A percentile compares a stretch with the other conserved stretches of the same genome.
Evolutionary conservation across 768 basidiomycete species (phyloP).

Genomic region (Rhodosporidiobolus odoratus): DNA sequence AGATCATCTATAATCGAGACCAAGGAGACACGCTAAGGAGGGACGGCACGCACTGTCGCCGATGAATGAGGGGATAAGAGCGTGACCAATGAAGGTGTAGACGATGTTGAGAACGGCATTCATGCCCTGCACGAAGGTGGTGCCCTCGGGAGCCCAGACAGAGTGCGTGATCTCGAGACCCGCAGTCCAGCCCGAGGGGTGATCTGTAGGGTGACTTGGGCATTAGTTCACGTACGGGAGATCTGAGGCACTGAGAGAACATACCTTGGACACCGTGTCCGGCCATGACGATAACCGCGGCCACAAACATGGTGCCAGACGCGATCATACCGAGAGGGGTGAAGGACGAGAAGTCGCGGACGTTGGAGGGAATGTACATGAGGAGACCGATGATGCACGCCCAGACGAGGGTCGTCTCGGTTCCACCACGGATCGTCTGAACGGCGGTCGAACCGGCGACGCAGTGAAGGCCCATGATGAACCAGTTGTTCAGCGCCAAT

Average conservation of each 20-base stretch:
- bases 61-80: conserved; percentile 38
- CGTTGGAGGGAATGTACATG: conserved; percentile 38
- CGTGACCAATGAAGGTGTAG: conserved; percentile 28
- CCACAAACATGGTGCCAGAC: conserved; percentile 53
- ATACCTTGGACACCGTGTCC: conserved; percentile 38
- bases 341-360: conserved; percentile 52
- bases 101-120: conserved; percentile 40
- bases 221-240: neutral
- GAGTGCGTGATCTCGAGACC: conserved; percentile 16
- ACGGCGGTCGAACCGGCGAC: conserved; percentile 52
- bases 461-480: conserved; percentile 54
- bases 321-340: conserved; percentile 45
- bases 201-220: conserved; percentile 46
- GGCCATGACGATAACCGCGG: conserved; percentile 51
- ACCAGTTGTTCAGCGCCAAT: conserved; percentile 44
- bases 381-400: conserved; percentile 41
- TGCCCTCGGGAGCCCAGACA: conserved; percentile 40
- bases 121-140: conserved; percentile 40
- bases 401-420: conserved; percentile 50
- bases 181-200: conserved; percentile 49
- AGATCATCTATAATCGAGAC: no score
- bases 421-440: conserved; percentile 47
- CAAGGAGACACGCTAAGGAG: no score
- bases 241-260: neutral
- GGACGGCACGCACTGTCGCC: no score